Evolutionary conservation across 495 filamentous ascomycete species (phyloP), one percentile per base, ranked within the genome.

Genomic region (Parathielavia hyrcaniae): DNA sequence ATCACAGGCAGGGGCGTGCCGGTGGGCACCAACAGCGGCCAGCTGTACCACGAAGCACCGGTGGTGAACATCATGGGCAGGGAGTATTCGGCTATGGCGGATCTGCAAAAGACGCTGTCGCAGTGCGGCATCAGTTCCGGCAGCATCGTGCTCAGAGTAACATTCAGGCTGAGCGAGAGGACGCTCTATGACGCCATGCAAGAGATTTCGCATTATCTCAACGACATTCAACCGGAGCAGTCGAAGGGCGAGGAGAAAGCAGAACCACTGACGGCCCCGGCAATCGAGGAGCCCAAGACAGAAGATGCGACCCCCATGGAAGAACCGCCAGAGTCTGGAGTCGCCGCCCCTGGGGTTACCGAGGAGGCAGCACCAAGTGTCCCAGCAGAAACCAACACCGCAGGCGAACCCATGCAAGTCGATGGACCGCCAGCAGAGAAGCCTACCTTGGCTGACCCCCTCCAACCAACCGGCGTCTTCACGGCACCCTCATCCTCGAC

Each of bases 71-170:
- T 95, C 50, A 81, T 95, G 76, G 87, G 84, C 12, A 79, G 88
- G 57, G 89, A 91, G 59, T 69, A 93, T 12, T 81, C 83, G 8
- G 83, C 77, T 0, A 86, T 97, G 64, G 78, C 77, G 17, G 91
- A 95, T 65, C 71, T 97, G 51, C 89, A 96, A 67, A 92, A 92
- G 75, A 90, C 87, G 0, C 69, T 97, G 30, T 83, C 83, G n/a
- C 87, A 95, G 64, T 72, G 96, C 34, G 93, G 93, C 1, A 86
- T 91, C 64, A 95, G 88, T 66, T 84, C 81, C 49, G 92, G 93
- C 6, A 89, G 80, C 69, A 81, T 86, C 5, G 71, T 95, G n/a
- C 74, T 97, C 35, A 77, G 87, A 23, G 73, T 97, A 38, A 82
- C 76, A 53, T 97, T 91, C 73, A 82, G 78, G 63, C 78, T 75